These are phyloP conservation scores for Trichoderma asperellum DNA, from an alignment of 2,329 filamentous ascomycete genomes.

Conservation along the genomic window DNA sequence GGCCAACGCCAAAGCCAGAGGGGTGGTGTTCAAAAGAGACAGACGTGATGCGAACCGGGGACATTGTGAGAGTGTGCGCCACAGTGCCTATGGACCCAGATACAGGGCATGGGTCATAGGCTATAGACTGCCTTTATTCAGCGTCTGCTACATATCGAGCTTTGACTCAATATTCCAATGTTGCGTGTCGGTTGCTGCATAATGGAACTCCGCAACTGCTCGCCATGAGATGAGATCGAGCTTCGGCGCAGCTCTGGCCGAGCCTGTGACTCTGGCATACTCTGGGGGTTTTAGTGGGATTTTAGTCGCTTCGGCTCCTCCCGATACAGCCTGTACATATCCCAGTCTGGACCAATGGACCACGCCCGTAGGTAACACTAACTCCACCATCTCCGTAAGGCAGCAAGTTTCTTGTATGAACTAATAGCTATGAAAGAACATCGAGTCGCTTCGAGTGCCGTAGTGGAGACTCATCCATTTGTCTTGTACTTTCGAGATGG, in stretches of 20 bases:
- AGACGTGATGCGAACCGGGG: not conserved
- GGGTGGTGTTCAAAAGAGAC: not conserved
- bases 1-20: not conserved
- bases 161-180: not conserved
- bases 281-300: not conserved
- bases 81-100: not conserved
- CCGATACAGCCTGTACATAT: not conserved
- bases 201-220: not conserved
- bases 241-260: not conserved
- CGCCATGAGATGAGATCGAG: not conserved
- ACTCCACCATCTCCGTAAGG: too few relatives aligned
- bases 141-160: not conserved
- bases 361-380: too few relatives aligned
- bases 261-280: not conserved
- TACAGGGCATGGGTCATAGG: not conserved
- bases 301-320: not conserved
- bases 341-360: too few relatives aligned
- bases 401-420: too few relatives aligned
- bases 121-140: not conserved
- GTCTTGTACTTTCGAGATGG: too few relatives aligned
- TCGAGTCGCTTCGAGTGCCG: too few relatives aligned
- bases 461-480: too few relatives aligned
- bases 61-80: not conserved
- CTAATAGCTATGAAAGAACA: too few relatives aligned
- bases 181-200: not conserved